Percentiles rank a stretch among this genome's conserved stretches.
Evolutionary conservation across 2,329 filamentous ascomycete genomes (phyloP).

Genomic region (Rutstroemia sp.): DNA sequence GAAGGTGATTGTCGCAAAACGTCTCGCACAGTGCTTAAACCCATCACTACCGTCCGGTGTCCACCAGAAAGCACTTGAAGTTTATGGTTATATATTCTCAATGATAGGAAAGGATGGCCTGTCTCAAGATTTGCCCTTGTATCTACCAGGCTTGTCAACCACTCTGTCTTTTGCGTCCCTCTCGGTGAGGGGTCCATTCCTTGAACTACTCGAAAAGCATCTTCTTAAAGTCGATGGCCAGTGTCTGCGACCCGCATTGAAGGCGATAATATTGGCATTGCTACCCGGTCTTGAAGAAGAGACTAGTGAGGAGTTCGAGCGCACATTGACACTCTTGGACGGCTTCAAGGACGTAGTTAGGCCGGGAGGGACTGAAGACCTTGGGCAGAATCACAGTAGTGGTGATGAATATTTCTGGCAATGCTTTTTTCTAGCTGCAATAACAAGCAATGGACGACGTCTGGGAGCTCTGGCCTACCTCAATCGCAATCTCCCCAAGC

Average conservation of each 20-base stretch:
- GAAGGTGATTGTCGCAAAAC: conserved; percentile 77
- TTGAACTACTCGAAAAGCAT: conserved; percentile 75
- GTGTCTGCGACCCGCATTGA: conserved; percentile 77
- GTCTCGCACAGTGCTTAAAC: conserved; percentile 90
- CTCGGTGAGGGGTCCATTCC: conserved; percentile 77
- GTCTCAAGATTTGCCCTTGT: conserved; percentile 74
- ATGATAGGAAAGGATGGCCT: conserved; percentile 76
- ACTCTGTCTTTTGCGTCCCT: conserved; percentile 93
- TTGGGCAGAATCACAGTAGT: conserved; percentile 45
- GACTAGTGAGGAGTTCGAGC: conserved; percentile 93
- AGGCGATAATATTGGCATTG: conserved; percentile 81
- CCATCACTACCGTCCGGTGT: conserved; percentile 90
- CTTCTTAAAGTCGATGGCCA: conserved; percentile 64
- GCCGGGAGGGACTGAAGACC: conserved; percentile 41
- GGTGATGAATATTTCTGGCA: conserved; percentile 95
- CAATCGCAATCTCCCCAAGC: conserved; percentile 66
- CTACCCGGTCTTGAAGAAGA: conserved; percentile 92
- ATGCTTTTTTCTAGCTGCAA: conserved; percentile 87
- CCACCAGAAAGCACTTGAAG: conserved; percentile 93
- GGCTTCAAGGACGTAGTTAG: conserved; percentile 65
- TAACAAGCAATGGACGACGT: conserved; percentile 79
- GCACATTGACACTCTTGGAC: conserved; percentile 71
- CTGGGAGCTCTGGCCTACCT: conserved; percentile 86
- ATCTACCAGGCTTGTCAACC: conserved; percentile 81
- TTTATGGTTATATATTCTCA: conserved; percentile 84